These are phyloP conservation scores for Hordeum vulgare DNA, from an alignment of 176 grass and related monocot genomes.

Conservation along the genomic window MorexV3_pseudomolecules_assembly NC_058524.1:19011308-19011807, in stretches of 20 bases:
- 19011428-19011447: not conserved
- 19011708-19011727: slow-evolving; percentile 27
- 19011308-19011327: not conserved
- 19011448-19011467: not conserved
- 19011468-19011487: not conserved
- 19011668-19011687: slow-evolving; percentile 97
- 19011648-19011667: slow-evolving; percentile 95
- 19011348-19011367: not conserved
- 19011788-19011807: not conserved
- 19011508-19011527: not conserved
- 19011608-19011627: not conserved
- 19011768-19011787: not conserved
- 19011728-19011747: not conserved
- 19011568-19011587: not conserved
- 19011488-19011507: not conserved
- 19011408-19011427: not conserved
- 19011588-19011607: not conserved
- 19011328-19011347: not conserved
- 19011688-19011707: slow-evolving; percentile 93
- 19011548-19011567: not conserved
- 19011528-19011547: not conserved
- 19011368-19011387: not conserved
- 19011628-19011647: slow-evolving; percentile 1
- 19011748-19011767: not conserved
- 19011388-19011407: not conserved